Base-by-base conservation (phyloP, 495 filamentous ascomycete species). In the Cryomyces minteri region DNA sequence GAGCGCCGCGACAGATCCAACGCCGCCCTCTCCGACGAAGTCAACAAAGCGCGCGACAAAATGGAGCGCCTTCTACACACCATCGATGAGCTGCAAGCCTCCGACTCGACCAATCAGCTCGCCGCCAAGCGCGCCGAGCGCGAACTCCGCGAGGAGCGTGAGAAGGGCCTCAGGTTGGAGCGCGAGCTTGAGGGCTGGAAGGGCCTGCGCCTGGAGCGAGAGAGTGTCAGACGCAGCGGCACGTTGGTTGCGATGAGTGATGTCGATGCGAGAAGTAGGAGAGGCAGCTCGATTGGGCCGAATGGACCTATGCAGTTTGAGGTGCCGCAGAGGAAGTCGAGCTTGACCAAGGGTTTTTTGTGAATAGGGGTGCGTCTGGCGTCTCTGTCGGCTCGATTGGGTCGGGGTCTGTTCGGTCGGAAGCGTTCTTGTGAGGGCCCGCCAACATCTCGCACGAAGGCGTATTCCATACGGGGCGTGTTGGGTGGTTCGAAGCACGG, bases 61-160 rank as follows among this genome's bases (percentile, higher is more conserved):
- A 73, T 84, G 48, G 84, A 88, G 46, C 84, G 85, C 46, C 74
- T 95, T 3, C 80, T 98, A 37, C 69, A 75, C 50, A 84, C 83
- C 6, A 92, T 98, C 51, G 88, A 96, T 53, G 90, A 96, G 55
- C 77, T 98, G 31, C 88, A 98, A 59, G 71, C 82, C 30, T 78
- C 74, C 31, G 88, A 95, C 53, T 80, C 78, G 25, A 71, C 77
- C n/a, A 75, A 74, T 18, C 82, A 93, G 59, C 67, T 98, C 9
- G 64, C 76, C 31, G 77, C 81, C 8, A 77, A 88, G 34, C 74
- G 90, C 6, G 84, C 85, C 2, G 88, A 98, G 59, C 73, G 92
- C 14, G 90, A 96, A 52, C 66, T 94, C 12, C 72, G 85, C 14
- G 85, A 95, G 58, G 92, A 96, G 63, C 74, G 70, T 12, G 92